Conservation (phyloP, 1,139 yeast genomes). For the Yamadazyma triangularis region DNA sequence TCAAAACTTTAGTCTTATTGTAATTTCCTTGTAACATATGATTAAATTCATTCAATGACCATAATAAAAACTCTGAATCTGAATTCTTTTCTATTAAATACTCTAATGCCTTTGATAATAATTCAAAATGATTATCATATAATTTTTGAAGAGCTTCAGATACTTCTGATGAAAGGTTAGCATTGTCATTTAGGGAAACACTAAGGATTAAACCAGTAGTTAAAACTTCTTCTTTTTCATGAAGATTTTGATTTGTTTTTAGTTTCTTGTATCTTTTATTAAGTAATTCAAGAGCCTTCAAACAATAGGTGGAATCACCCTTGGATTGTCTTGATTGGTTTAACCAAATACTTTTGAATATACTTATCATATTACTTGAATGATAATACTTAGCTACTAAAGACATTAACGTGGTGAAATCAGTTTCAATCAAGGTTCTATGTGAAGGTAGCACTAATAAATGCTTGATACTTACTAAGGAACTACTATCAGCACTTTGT, state of each 20-base stretch:
- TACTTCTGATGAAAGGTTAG: not conserved
- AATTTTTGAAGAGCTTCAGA: not conserved
- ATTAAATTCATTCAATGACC: not conserved
- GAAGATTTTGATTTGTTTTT: not conserved
- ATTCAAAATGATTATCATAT: not conserved
- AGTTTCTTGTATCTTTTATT: not conserved
- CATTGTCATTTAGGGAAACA: not conserved
- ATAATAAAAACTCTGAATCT: not conserved
- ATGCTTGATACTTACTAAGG: constrained; percentile 23
- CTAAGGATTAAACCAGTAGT: not conserved
- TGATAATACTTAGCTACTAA: not conserved
- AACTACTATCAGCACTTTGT: constrained; percentile 2
- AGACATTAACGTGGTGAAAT: constrained; percentile 19
- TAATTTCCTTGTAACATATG: not conserved
- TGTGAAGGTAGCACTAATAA: constrained; percentile 46
- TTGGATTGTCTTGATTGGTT: constrained; percentile 15
- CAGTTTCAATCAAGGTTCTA: constrained; percentile 46
- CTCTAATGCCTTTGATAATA: not conserved
- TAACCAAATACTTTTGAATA: constrained; percentile 8
- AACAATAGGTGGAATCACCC: constrained; percentile 2
- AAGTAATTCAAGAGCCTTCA: not conserved
- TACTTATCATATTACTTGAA: not conserved
- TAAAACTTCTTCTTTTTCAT: not conserved
- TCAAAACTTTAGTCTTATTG: not conserved
- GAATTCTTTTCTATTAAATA: not conserved